These are phyloP conservation scores for Colletotrichum coccodes DNA, from an alignment of 2,329 filamentous ascomycete genomes.

Conservation along the genomic window DNA sequence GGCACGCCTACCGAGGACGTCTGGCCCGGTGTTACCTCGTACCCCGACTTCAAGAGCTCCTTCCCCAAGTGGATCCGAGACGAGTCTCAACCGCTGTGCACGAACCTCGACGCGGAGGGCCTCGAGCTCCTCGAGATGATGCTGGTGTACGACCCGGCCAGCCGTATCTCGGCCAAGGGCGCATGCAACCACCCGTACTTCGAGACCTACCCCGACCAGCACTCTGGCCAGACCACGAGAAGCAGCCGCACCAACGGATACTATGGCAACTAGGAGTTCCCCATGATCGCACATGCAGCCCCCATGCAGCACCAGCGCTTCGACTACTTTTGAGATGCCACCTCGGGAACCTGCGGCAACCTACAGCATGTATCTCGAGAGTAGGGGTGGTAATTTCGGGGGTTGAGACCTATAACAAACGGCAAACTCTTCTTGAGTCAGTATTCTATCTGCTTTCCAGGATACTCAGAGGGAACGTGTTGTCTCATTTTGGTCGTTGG, in stretches of 20 bases:
- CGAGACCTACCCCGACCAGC: conserved; percentile 49
- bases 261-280: conserved; percentile 31
- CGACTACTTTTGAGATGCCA: conserved; percentile 10
- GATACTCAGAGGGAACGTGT: conserved; percentile 25
- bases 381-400: background rate
- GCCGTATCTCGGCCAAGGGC: conserved; percentile 89
- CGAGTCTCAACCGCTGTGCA: conserved; percentile 71
- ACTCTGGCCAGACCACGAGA: conserved; percentile 35
- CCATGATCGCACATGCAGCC: conserved; percentile 15
- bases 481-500: conserved; percentile 5
- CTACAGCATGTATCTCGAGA: background rate
- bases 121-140: conserved; percentile 75
- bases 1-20: conserved; percentile 84
- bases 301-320: conserved; percentile 22
- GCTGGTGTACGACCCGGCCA: conserved; percentile 88
- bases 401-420: conserved; percentile 1
- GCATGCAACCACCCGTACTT: conserved; percentile 89
- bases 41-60: conserved; percentile 91
- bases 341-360: background rate
- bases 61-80: conserved; percentile 92
- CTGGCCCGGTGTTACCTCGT: conserved; percentile 94
- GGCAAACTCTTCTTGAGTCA: conserved; percentile 16
- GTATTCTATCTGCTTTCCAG: conserved; percentile 24
- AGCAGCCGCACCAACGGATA: conserved; percentile 33
- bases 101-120: conserved; percentile 77